Conservation (phyloP, 441 rosid genomes). For the Erodium texanum region DNA sequence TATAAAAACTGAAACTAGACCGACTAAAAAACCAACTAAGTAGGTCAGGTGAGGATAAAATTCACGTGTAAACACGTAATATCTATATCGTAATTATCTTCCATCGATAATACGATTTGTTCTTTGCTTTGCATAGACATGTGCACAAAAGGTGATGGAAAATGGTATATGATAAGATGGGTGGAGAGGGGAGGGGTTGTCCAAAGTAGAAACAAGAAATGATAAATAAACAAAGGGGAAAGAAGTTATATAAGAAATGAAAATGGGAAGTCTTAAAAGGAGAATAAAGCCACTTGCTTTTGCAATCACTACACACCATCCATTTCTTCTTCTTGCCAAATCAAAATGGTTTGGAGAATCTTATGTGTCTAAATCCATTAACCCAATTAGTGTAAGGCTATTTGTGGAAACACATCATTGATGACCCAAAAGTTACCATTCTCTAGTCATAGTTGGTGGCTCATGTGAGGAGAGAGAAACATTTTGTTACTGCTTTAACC, state of each 20-base stretch:
- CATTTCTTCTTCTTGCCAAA: not conserved
- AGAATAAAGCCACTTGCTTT: not conserved
- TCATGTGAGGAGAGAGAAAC: too few relatives aligned
- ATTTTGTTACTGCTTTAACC: too few relatives aligned
- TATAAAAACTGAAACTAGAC: too few relatives aligned
- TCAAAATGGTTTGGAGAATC: not conserved
- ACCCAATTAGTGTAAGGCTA: too few relatives aligned
- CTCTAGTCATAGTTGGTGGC: too few relatives aligned
- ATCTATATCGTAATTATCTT: constrained; percentile 23
- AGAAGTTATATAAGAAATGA: not conserved
- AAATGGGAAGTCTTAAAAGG: not conserved
- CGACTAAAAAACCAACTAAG: too few relatives aligned
- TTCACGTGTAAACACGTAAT: too few relatives aligned
- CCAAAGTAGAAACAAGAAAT: not conserved
- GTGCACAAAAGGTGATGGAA: not conserved
- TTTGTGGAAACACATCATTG: too few relatives aligned
- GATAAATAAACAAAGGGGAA: not conserved
- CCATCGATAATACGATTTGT: constrained; percentile 25
- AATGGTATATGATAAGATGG: not conserved
- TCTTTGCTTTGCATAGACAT: constrained; percentile 16
- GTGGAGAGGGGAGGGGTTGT: not conserved
- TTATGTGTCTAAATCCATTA: too few relatives aligned
- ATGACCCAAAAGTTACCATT: too few relatives aligned
- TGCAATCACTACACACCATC: not conserved
- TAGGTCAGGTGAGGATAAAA: too few relatives aligned